phyloP scores from a whole-genome alignment of 306 rosid species.

The Mimosa bimucronata region DNA sequence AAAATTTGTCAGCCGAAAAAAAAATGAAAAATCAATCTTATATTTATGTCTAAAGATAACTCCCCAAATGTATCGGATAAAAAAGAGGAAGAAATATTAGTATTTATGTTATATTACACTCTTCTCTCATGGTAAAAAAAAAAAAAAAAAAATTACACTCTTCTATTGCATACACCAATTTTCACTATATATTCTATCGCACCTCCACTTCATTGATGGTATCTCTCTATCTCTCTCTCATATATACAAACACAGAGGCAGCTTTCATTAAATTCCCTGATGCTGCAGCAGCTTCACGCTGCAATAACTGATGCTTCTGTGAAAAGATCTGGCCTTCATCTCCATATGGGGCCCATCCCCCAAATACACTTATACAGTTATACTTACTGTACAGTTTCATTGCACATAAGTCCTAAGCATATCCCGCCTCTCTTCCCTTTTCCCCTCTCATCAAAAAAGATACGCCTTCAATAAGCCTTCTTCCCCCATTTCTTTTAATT shows the following conservation, averaged over 20 bases:
- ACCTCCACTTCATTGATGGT: background rate
- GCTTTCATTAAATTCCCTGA: constrained; percentile 42
- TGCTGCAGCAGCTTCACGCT: constrained; percentile 30
- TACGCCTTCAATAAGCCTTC: background rate
- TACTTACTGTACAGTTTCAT: background rate
- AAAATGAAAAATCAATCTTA: no score
- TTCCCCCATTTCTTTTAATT: no score
- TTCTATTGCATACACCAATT: background rate
- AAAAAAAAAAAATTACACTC: no score
- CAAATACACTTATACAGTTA: background rate
- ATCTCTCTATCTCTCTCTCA: background rate
- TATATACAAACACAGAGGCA: background rate
- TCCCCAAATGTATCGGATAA: no score
- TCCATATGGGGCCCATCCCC: constrained; percentile 26
- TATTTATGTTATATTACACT: no score
- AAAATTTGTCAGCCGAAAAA: no score
- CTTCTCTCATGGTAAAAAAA: no score
- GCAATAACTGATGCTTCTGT: constrained; percentile 36
- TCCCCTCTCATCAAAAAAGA: constrained; percentile 16
- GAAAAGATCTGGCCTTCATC: constrained; percentile 27
- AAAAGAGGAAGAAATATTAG: no score
- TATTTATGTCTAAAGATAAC: no score
- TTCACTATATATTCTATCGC: background rate
- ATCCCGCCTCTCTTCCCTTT: constrained; percentile 30
- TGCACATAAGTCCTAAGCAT: background rate